Conservation (phyloP, 75 land plant species). For the Pinus taeda region DNA sequence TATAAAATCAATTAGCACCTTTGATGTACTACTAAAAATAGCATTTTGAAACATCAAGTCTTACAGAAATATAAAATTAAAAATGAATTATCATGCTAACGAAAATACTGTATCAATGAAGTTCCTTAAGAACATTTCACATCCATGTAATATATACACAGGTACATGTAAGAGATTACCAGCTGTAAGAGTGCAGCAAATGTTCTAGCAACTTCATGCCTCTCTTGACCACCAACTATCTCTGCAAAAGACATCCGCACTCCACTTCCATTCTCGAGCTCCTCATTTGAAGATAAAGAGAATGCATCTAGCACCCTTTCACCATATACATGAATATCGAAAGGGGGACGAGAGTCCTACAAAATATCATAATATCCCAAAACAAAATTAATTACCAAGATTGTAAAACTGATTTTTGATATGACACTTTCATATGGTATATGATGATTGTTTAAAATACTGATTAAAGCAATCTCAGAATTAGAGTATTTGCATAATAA, state of each 20-base stretch:
- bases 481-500: neutral
- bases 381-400: neutral
- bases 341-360: slow-evolving; percentile 78
- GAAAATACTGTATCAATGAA: neutral
- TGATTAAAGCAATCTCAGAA: slow-evolving; percentile 3
- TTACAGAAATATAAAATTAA: neutral
- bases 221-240: slow-evolving; percentile 61
- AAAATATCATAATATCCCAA: slow-evolving; percentile 2
- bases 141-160: no score
- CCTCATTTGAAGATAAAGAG: slow-evolving; percentile 8
- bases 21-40: neutral
- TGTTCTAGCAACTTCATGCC: slow-evolving; percentile 81
- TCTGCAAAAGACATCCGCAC: slow-evolving; percentile 43
- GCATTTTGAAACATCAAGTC: neutral
- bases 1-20: neutral
- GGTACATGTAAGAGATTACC: slow-evolving; percentile 33
- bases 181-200: slow-evolving; percentile 88
- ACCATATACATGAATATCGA: slow-evolving; percentile 89
- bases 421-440: neutral
- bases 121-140: neutral
- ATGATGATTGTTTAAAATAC: slow-evolving; percentile 7
- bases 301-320: slow-evolving; percentile 61
- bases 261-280: slow-evolving; percentile 12
- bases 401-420: neutral
- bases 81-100: neutral